Conservation (phyloP, 1,139 yeast species). For the Starmera stellimalicola region DNA sequence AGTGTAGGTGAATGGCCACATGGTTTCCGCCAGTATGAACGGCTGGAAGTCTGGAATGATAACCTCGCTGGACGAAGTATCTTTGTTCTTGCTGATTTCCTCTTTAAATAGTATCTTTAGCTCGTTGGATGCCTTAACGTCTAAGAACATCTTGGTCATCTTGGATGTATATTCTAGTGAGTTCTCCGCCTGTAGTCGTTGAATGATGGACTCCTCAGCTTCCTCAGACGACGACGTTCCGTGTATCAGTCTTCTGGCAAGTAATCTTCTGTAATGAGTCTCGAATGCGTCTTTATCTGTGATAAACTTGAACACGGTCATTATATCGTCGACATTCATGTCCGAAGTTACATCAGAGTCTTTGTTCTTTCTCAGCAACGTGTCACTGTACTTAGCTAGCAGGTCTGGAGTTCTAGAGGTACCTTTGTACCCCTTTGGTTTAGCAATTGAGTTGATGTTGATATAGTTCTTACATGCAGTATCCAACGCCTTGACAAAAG, state of each 20-base stretch:
- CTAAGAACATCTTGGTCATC: conserved; percentile 94
- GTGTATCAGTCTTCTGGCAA: conserved; percentile 83
- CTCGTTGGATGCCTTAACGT: conserved; percentile 80
- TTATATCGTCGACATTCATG: conserved; percentile 72
- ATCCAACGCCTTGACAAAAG: conserved; percentile 82
- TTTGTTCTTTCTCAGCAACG: conserved; percentile 66
- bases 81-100: conserved; percentile 28
- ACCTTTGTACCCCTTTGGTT: conserved; percentile 44
- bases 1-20: conserved; percentile 68
- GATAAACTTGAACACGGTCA: conserved; percentile 79
- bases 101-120: conserved; percentile 60
- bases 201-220: conserved; percentile 80
- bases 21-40: conserved; percentile 72
- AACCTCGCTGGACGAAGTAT: conserved; percentile 18
- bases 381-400: conserved; percentile 83
- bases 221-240: conserved; percentile 76
- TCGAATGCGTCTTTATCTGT: conserved; percentile 96
- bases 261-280: conserved; percentile 78
- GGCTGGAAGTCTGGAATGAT: conserved; percentile 61
- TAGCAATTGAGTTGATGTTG: conserved; percentile 74
- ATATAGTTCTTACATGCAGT: conserved; percentile 82
- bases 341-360: conserved; percentile 57
- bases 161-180: conserved; percentile 90
- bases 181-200: conserved; percentile 81
- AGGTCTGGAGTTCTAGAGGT: conserved; percentile 78